A percentile compares a stretch with the other conserved stretches of the same genome.
These are phyloP conservation scores for Penicillium aurantiogriseum DNA, from an alignment of 2,329 filamentous ascomycete genomes.

Conservation along the genomic window DNA sequence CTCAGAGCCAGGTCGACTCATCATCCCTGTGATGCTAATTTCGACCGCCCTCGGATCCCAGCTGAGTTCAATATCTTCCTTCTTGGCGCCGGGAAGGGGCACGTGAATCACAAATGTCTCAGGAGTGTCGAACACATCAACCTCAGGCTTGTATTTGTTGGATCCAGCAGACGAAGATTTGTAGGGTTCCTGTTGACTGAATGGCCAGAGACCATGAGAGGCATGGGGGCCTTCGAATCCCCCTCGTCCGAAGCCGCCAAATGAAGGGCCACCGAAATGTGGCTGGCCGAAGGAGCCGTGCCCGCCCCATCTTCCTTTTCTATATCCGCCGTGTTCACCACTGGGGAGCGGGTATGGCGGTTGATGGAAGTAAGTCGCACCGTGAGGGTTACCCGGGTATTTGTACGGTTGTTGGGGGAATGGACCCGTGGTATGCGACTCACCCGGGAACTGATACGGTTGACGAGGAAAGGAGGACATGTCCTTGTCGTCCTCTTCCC, in stretches of 20 bases:
- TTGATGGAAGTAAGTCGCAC: too few species aligned
- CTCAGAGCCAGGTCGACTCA: not conserved
- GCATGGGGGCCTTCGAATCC: not conserved
- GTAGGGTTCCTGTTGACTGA: not conserved
- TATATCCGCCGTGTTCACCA: not conserved
- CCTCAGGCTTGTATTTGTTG: not conserved
- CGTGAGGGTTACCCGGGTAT: not conserved
- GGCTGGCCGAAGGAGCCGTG: not conserved
- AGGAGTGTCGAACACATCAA: not conserved
- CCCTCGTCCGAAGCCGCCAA: not conserved
- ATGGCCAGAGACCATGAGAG: not conserved
- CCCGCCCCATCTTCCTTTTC: not conserved
- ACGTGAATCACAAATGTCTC: not conserved
- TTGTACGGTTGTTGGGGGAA: not conserved
- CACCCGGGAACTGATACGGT: not conserved
- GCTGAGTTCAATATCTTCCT: not conserved
- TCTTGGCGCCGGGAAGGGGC: not conserved
- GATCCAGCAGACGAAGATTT: not conserved
- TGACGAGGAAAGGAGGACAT: not conserved
- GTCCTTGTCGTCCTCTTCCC: not conserved
- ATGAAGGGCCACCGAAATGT: not conserved
- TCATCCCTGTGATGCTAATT: not conserved
- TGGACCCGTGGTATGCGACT: not conserved
- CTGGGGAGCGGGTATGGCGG: not conserved
- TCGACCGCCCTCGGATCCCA: not conserved